Base-by-base conservation (phyloP, 2,329 filamentous ascomycete species). In the Metarhizium brunneum region DNA sequence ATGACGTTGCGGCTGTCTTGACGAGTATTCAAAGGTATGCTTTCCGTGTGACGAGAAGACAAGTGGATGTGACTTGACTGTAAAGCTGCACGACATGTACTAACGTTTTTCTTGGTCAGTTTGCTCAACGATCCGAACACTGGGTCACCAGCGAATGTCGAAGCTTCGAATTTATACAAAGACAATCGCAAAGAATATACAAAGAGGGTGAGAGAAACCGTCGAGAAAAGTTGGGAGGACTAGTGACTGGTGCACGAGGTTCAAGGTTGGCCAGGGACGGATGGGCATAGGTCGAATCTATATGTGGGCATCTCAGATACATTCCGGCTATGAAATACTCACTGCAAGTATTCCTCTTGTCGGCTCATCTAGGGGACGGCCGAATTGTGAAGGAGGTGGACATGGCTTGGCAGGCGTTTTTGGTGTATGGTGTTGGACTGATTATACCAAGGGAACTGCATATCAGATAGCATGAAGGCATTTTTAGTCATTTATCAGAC, bases 161-260 rank as follows among this genome's bases (percentile, higher is more conserved):
- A 99, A 74, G 94, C 94, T 1, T 96, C 91, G 54, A 99, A 97
- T 69, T 79, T 97, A 8, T 99, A 97, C 80, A 97, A 97, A 71
- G 94, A 99, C 68, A 97, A 97, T 72, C 83, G 92, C 60, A 91
- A 92, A 70, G 94, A 99, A 68, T 99, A 99, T 68, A 89, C 87
- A 30, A 99, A 99, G 77, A 81, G 92, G 18, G 94, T 99, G 47
- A 81, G 91, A 50, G 94, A 97, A 76, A 96, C 92, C 0, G 94
- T 99, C 16, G 94, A 99, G 79, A 97, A 96, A 83, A 97, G 92
- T 76, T 99, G 94, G 94, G 94, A 97, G 61, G 92, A 96, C 66
- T 95, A 65, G 69, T 52, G 10, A 25, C 20, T 45, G 6, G 7
- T 18, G n/a, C 42, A 45, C 42, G 14, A 14, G 6, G 40, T 20